Conservation (phyloP, 2,329 filamentous ascomycete genomes). For the Cladosporium cucumerinum region DNA sequence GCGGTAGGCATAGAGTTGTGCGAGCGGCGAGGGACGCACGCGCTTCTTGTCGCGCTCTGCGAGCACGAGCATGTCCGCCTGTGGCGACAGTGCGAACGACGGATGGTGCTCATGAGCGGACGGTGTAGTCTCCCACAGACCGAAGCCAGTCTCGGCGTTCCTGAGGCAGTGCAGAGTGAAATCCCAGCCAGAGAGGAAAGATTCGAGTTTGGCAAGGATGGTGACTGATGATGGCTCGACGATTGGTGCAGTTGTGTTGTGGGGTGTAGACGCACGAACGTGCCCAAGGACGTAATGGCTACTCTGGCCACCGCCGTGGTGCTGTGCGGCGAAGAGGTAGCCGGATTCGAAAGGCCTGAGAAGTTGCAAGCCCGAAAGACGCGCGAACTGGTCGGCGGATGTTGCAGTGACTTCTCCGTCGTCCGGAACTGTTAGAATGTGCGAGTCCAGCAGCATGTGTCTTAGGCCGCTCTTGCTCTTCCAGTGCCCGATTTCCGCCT, state of each 20-base stretch:
- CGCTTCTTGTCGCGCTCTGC: conserved; percentile 33
- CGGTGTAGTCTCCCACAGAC: conserved; percentile 33
- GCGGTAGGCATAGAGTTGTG: conserved; percentile 32
- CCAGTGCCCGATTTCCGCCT: conserved; percentile 32
- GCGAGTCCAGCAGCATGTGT: conserved; percentile 33
- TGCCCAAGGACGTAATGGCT: conserved; percentile 32
- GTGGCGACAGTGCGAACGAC: conserved; percentile 25
- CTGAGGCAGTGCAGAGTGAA: conserved; percentile 24
- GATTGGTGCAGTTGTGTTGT: conserved; percentile 18
- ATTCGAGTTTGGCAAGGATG: conserved; percentile 30
- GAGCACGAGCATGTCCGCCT: conserved; percentile 27
- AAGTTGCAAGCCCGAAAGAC: conserved; percentile 32
- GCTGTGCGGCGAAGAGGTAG: conserved; percentile 32
- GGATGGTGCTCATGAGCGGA: conserved; percentile 34
- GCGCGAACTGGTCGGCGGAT: conserved; percentile 18
- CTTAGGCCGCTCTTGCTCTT: conserved; percentile 32
- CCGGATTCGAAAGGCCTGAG: conserved; percentile 29
- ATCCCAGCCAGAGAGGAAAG: conserved; percentile 30
- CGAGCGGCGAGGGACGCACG: conserved; percentile 25
- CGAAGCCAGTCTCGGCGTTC: conserved; percentile 24
- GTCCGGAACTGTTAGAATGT: conserved; percentile 20
- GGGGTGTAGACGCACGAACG: conserved; percentile 22
- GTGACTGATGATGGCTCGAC: conserved; percentile 26
- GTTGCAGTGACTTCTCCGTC: background rate
- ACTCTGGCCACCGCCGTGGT: conserved; percentile 29